A percentile compares a stretch with the other conserved stretches of the same genome.
Evolutionary conservation across 78 protist genomes (phyloP).

Genomic region (Guillardia theta): DNA sequence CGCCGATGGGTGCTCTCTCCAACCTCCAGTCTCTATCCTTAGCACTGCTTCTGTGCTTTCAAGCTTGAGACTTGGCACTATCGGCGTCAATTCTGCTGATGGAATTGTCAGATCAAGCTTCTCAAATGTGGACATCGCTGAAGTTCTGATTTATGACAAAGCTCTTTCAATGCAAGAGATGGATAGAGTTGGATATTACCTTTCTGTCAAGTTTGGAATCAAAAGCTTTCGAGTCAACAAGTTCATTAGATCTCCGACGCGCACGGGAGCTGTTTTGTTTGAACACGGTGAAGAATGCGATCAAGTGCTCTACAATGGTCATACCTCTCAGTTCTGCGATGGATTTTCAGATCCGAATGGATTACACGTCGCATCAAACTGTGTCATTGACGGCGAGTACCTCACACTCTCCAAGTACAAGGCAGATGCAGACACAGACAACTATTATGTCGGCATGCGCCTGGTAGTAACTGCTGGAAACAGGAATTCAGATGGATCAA

Average conservation of each 20-base stretch:
- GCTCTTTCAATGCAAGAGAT: neutral
- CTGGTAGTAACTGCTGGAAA: neutral
- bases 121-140: neutral
- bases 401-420: neutral
- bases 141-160: neutral
- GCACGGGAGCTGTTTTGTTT: neutral
- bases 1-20: neutral
- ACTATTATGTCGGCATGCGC: constrained; percentile 1
- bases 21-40: neutral
- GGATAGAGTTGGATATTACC: neutral
- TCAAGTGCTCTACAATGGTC: no score
- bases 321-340: neutral
- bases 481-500: neutral
- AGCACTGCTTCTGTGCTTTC: neutral
- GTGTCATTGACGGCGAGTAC: no score
- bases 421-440: neutral
- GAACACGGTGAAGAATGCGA: no score
- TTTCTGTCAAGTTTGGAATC: neutral
- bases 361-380: neutral
- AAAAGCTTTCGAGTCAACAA: neutral
- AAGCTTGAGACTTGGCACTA: neutral
- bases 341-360: neutral
- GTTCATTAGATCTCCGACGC: neutral
- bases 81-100: neutral
- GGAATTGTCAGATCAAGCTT: neutral